Percentiles rank a stretch among this genome's conserved stretches.
Evolutionary conservation across 768 basidiomycete genomes (phyloP).

Genomic region (Tubosaeta sp.): DNA sequence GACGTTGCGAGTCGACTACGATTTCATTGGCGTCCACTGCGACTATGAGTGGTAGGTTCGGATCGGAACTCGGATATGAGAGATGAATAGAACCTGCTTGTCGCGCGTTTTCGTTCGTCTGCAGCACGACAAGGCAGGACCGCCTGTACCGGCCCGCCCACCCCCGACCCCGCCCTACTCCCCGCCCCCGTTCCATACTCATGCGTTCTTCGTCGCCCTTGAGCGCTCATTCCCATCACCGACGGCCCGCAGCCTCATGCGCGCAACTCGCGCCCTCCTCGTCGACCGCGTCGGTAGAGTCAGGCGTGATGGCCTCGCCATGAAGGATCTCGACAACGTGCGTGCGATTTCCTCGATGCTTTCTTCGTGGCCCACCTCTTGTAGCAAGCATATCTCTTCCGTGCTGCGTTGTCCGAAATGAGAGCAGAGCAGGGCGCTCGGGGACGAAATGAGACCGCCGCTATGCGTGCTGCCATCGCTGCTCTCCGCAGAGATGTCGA

Average conservation of each 20-base stretch:
- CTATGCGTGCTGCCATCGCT: slow-evolving; percentile 73
- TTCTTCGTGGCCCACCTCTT: neutral
- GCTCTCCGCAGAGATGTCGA: slow-evolving; percentile 86
- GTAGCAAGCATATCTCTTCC: slow-evolving; percentile 94
- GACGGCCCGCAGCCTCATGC: slow-evolving; percentile 77
- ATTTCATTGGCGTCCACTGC: slow-evolving; percentile 66
- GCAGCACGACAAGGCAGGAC: slow-evolving; percentile 15
- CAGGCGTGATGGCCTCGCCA: slow-evolving; percentile 62
- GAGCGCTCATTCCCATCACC: slow-evolving; percentile 72
- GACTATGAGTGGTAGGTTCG: slow-evolving; percentile 33
- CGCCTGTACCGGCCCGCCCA: slow-evolving; percentile 14
- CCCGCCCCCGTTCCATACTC: slow-evolving; percentile 79
- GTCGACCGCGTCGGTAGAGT: slow-evolving; percentile 74
- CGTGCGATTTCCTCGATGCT: slow-evolving; percentile 16
- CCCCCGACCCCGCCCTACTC: slow-evolving; percentile 37
- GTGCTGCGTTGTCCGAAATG: slow-evolving; percentile 88
- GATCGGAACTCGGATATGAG: slow-evolving; percentile 14
- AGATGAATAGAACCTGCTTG: slow-evolving; percentile 1
- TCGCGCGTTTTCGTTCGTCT: slow-evolving; percentile 14
- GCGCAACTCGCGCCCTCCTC: slow-evolving; percentile 74
- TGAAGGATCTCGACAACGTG: slow-evolving; percentile 82
- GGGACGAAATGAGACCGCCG: slow-evolving; percentile 78
- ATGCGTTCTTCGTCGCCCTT: slow-evolving; percentile 66
- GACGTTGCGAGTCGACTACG: slow-evolving; percentile 56
- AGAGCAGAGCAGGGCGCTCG: slow-evolving; percentile 80